phyloP scores from a whole-genome alignment of 306 rosid genomes.

The Nissolia schottii region DNA sequence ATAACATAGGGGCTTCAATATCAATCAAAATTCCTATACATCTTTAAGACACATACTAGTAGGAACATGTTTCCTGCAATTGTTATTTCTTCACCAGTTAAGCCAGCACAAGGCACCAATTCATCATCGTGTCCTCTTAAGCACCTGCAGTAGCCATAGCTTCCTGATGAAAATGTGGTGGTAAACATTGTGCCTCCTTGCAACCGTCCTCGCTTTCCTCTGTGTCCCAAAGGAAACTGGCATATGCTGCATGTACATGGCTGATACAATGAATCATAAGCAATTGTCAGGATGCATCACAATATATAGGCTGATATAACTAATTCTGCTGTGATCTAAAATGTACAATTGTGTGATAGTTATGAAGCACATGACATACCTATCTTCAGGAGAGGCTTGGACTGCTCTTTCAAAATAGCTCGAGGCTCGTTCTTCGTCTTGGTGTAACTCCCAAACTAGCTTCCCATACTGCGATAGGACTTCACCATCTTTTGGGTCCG shows the following conservation, averaged over 20 bases:
- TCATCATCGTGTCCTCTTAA: slow-evolving; percentile 9
- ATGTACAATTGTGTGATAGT: neutral
- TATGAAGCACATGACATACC: slow-evolving; percentile 36
- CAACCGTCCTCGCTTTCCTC: slow-evolving; percentile 49
- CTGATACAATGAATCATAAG: slow-evolving; percentile 43
- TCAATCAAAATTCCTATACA: neutral
- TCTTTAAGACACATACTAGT: neutral
- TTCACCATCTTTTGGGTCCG: slow-evolving; percentile 75
- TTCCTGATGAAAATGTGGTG: slow-evolving; percentile 26
- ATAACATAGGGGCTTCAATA: neutral
- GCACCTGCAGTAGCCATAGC: slow-evolving; percentile 52
- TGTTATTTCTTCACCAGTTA: neutral
- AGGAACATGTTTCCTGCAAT: neutral
- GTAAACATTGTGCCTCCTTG: neutral
- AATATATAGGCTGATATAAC: neutral
- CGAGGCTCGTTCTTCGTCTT: slow-evolving; percentile 61
- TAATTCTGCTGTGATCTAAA: neutral
- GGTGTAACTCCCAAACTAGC: slow-evolving; percentile 72
- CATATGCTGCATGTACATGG: slow-evolving; percentile 83
- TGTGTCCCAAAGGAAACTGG: slow-evolving; percentile 79
- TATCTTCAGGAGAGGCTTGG: slow-evolving; percentile 76
- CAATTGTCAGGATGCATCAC: neutral
- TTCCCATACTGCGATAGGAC: slow-evolving; percentile 70
- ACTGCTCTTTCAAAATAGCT: slow-evolving; percentile 67
- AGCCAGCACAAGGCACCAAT: neutral